phyloP scores from a whole-genome alignment of 2,329 filamentous ascomycete genomes.

The Macroventuria anomochaeta region DNA sequence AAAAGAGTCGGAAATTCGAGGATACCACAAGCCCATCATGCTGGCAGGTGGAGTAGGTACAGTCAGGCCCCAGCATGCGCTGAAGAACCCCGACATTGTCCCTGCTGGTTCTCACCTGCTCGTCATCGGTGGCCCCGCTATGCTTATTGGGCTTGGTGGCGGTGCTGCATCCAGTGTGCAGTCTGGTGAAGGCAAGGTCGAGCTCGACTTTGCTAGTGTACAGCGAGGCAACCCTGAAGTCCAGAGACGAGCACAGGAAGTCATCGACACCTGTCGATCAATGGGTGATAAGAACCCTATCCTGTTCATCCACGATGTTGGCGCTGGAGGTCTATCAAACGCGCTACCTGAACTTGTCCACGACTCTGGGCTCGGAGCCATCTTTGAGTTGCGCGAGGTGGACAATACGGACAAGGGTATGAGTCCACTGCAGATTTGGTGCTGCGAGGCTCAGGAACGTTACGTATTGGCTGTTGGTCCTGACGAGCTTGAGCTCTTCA shows the following conservation, averaged over 20 bases:
- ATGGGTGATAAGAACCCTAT: constrained; percentile 88
- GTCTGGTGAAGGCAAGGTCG: constrained; percentile 85
- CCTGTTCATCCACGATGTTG: constrained; percentile 96
- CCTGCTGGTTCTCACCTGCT: constrained; percentile 88
- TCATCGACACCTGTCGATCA: constrained; percentile 91
- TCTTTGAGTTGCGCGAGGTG: constrained; percentile 92
- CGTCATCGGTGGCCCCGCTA: constrained; percentile 92
- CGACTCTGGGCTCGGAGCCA: constrained; percentile 88
- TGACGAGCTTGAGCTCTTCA: constrained; percentile 76
- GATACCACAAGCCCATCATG: constrained; percentile 99
- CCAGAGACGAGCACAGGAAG: constrained; percentile 93
- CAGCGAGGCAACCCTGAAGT: constrained; percentile 97
- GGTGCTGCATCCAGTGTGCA: constrained; percentile 92
- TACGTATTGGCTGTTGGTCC: constrained; percentile 90
- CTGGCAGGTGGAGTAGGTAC: constrained; percentile 95
- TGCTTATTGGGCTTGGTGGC: constrained; percentile 96
- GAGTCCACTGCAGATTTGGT: constrained; percentile 97
- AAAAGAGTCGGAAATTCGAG: constrained; percentile 74
- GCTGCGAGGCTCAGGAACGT: constrained; percentile 94
- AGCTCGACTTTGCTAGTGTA: constrained; percentile 95
- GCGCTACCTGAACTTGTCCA: constrained; percentile 89
- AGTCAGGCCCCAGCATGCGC: constrained; percentile 85
- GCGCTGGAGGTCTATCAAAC: constrained; percentile 85
- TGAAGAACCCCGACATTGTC: constrained; percentile 82
- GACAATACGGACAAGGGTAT: constrained; percentile 89